phyloP scores from a whole-genome alignment of 345 rosid species.

The Syzygium grande region DNA sequence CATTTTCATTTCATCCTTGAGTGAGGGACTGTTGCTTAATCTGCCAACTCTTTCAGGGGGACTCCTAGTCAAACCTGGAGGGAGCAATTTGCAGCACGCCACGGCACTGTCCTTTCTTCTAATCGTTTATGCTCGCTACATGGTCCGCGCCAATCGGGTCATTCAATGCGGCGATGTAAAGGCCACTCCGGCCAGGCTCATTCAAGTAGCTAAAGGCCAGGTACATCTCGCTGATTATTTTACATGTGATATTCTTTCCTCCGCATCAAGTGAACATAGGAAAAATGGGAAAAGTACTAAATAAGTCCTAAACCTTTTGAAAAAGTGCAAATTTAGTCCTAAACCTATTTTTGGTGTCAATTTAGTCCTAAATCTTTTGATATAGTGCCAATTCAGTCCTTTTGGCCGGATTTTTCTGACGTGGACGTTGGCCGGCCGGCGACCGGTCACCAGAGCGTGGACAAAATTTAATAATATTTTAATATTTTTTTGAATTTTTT shows the following conservation, averaged over 20 bases:
- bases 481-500: too few relatives aligned
- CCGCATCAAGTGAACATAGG: not conserved
- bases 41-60: constrained; percentile 22
- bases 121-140: constrained; percentile 34
- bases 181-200: constrained; percentile 20
- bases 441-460: too few relatives aligned
- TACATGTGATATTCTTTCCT: not conserved
- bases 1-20: not conserved
- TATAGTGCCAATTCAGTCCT: too few relatives aligned
- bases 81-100: constrained; percentile 46
- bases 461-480: too few relatives aligned
- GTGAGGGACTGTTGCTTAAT: not conserved
- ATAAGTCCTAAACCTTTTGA: too few relatives aligned
- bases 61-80: constrained; percentile 40
- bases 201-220: constrained; percentile 30
- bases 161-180: constrained; percentile 22
- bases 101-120: constrained; percentile 42
- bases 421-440: too few relatives aligned
- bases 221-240: constrained; percentile 8
- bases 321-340: too few relatives aligned
- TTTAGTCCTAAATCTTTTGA: too few relatives aligned
- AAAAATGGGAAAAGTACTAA: too few relatives aligned
- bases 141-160: not conserved
- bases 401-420: too few relatives aligned
- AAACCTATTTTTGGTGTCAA: too few relatives aligned